phyloP scores from a whole-genome alignment of 116 monocot genomes.

The Dioscorea cayenensis region DNA sequence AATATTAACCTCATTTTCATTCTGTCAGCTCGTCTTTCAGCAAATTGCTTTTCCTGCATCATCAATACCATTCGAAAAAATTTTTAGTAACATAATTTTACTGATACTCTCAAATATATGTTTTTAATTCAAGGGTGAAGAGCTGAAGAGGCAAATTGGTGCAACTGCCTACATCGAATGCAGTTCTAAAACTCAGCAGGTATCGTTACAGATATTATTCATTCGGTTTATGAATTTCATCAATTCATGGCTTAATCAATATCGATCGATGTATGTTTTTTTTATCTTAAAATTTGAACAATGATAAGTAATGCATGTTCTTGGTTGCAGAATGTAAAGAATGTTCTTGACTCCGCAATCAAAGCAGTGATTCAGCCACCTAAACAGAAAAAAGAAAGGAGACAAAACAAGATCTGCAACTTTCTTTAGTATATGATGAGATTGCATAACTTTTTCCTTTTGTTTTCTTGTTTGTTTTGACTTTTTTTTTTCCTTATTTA shows the following conservation, averaged over 20 bases:
- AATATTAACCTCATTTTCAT: too few relatives aligned
- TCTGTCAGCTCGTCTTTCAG: too few relatives aligned
- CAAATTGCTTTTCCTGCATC: too few relatives aligned
- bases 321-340: conserved; percentile 35
- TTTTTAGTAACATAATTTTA: too few relatives aligned
- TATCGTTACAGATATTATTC: neutral
- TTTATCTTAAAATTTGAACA: too few relatives aligned
- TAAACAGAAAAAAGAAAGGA: conserved; percentile 18
- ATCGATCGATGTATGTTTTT: too few relatives aligned
- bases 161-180: conserved; percentile 10
- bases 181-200: conserved; percentile 17
- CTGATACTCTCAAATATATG: too few relatives aligned
- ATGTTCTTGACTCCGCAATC: conserved; percentile 34
- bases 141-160: conserved; percentile 12
- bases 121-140: conserved; percentile 2
- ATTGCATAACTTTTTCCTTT: too few relatives aligned
- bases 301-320: neutral
- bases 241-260: neutral
- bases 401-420: neutral
- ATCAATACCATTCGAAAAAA: too few relatives aligned
- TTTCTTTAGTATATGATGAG: neutral
- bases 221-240: neutral
- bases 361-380: conserved; percentile 36
- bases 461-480: too few relatives aligned
- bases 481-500: too few relatives aligned